A percentile compares a stretch with the other conserved stretches of the same genome.
These are phyloP conservation scores for Pseudomassariella vexata DNA, from an alignment of 2,329 filamentous ascomycete genomes.

Conservation along the genomic window DNA sequence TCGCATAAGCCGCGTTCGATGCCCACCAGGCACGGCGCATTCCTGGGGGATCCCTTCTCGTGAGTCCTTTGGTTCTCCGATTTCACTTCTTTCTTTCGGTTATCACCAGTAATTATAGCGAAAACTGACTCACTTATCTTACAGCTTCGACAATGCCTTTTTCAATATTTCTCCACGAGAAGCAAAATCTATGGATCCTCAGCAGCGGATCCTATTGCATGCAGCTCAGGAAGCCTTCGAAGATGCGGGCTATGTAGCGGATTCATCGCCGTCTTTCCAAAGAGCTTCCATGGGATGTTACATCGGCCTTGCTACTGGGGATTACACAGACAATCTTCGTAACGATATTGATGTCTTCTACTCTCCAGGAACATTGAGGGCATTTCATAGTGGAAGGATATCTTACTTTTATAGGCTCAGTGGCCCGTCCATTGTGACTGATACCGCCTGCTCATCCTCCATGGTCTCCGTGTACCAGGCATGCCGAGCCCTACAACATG, in stretches of 20 bases:
- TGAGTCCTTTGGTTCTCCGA: constrained; percentile 1
- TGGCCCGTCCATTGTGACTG: constrained; percentile 9
- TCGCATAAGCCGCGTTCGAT: constrained; percentile 5
- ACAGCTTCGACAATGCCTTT: constrained; percentile 12
- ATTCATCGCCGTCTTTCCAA: constrained; percentile 7
- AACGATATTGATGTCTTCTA: constrained; percentile 9
- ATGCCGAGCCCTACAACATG: constrained; percentile 8
- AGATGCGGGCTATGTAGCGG: constrained; percentile 7
- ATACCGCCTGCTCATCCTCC: constrained; percentile 12
- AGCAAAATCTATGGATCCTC: constrained; percentile 9
- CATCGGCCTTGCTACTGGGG: constrained; percentile 9
- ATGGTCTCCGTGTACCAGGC: constrained; percentile 11
- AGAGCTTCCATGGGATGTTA: constrained; percentile 10
- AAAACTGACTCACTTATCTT: too few relatives aligned
- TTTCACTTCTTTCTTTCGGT: too few relatives aligned
- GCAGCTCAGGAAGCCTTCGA: constrained; percentile 7
- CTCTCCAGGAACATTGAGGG: constrained; percentile 10
- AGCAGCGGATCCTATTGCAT: constrained; percentile 10
- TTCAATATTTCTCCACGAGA: constrained; percentile 15
- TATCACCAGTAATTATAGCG: too few relatives aligned
- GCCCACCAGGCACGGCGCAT: constrained; percentile 5
- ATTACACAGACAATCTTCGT: constrained; percentile 10
- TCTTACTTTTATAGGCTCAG: constrained; percentile 10
- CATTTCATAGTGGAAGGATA: constrained; percentile 23
- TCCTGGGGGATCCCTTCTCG: constrained; percentile 6